phyloP scores from a whole-genome alignment of 1,284 basidiomycete genomes.

The Boletus sp. region DNA sequence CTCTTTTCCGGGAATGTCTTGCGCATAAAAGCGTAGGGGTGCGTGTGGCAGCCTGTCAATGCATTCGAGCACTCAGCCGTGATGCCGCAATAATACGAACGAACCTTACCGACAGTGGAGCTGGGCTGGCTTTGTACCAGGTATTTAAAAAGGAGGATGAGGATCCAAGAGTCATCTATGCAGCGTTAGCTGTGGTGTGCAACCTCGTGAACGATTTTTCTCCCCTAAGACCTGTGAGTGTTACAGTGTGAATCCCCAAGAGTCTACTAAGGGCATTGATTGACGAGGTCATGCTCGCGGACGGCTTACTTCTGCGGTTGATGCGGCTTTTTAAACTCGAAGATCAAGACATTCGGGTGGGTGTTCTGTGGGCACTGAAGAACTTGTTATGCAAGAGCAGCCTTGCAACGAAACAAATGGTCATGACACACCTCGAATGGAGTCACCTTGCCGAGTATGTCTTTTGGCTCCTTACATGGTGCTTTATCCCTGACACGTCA shows the following conservation, averaged over 20 bases:
- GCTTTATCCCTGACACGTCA: neutral
- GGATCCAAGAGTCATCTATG: constrained; percentile 67
- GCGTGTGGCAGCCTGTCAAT: constrained; percentile 81
- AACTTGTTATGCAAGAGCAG: constrained; percentile 67
- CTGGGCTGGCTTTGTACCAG: constrained; percentile 67
- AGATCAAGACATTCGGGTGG: constrained; percentile 58
- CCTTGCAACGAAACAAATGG: constrained; percentile 52
- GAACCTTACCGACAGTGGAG: constrained; percentile 76
- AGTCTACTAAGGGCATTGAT: neutral
- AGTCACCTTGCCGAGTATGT: constrained; percentile 47
- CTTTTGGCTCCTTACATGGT: neutral
- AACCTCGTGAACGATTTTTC: constrained; percentile 87
- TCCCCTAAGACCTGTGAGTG: constrained; percentile 65
- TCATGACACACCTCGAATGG: constrained; percentile 70
- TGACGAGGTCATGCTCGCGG: constrained; percentile 43
- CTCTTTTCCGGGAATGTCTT: constrained; percentile 53
- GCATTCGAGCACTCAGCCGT: constrained; percentile 75
- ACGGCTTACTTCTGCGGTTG: constrained; percentile 62
- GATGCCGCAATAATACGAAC: constrained; percentile 77
- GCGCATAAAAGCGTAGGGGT: constrained; percentile 66
- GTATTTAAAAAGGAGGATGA: constrained; percentile 56
- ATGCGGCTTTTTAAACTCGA: constrained; percentile 50
- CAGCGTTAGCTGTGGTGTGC: constrained; percentile 73
- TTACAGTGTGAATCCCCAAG: neutral
- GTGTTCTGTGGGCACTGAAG: constrained; percentile 78